Percentiles rank a stretch among this genome's conserved stretches.
phyloP scores from a whole-genome alignment of 2,329 filamentous ascomycete species.

The Penicillium palitans region DNA sequence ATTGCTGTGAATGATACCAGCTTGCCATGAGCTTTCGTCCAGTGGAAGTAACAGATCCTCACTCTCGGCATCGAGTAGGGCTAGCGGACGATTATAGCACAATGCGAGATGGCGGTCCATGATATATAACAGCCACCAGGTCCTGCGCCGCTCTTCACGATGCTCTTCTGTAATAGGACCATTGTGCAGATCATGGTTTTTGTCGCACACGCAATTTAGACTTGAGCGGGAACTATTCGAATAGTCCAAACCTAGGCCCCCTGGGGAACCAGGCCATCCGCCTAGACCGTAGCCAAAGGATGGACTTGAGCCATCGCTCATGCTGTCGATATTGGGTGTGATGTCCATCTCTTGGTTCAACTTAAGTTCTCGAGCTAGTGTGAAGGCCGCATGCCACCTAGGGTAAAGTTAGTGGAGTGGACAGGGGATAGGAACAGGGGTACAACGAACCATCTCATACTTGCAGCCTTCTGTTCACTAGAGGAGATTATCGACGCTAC shows the following conservation, averaged over 20 bases:
- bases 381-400: slow-evolving; percentile 87
- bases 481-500: slow-evolving; percentile 88
- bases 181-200: slow-evolving; percentile 22
- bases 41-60: slow-evolving; percentile 81
- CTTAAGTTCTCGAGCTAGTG: slow-evolving; percentile 81
- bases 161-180: slow-evolving; percentile 68
- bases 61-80: slow-evolving; percentile 84
- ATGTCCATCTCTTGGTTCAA: slow-evolving; percentile 72
- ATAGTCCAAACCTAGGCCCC: slow-evolving; percentile 46
- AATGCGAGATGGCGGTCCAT: slow-evolving; percentile 87
- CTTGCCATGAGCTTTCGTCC: slow-evolving; percentile 83
- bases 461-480: slow-evolving; percentile 93
- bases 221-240: slow-evolving; percentile 35
- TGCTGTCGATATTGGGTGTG: slow-evolving; percentile 31
- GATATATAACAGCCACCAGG: slow-evolving; percentile 93
- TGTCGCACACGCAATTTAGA: slow-evolving; percentile 40
- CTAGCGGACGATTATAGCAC: slow-evolving; percentile 88
- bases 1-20: slow-evolving; percentile 69
- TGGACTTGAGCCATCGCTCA: slow-evolving; percentile 35
- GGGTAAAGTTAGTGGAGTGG: slow-evolving; percentile 4
- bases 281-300: slow-evolving; percentile 35
- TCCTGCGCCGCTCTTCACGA: slow-evolving; percentile 80
- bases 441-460: slow-evolving; percentile 67
- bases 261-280: slow-evolving; percentile 53
- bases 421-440: background rate